Conservation (phyloP, 495 filamentous ascomycete species). For the Oidiodendron maius region DNA sequence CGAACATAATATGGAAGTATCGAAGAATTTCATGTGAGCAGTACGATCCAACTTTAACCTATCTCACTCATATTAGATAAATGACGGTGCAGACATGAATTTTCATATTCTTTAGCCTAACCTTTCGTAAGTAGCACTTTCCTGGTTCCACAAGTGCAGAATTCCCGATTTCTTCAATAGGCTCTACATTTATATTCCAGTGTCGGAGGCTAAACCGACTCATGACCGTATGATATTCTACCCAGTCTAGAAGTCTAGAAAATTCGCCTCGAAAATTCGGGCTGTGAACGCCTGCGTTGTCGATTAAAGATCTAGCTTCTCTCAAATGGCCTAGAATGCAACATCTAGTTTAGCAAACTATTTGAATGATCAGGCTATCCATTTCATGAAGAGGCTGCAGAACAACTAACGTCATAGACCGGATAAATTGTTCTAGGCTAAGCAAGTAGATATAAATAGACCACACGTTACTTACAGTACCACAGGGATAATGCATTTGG, state of each 20-base stretch:
- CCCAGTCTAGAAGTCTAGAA: conserved; percentile 27
- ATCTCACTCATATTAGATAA: conserved; percentile 10
- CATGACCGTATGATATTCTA: conserved; percentile 31
- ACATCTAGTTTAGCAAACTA: conserved; percentile 12
- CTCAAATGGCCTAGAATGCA: conserved; percentile 17
- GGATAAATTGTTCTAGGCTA: not conserved
- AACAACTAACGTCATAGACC: not conserved
- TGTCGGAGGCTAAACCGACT: conserved; percentile 27
- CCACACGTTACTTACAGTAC: conserved; percentile 14
- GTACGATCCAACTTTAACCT: conserved; percentile 8
- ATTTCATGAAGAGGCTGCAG: not conserved
- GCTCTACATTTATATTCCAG: conserved; percentile 21
- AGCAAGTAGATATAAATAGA: conserved; percentile 8
- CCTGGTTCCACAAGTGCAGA: conserved; percentile 3
- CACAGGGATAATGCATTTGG: conserved; percentile 6
- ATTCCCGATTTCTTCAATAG: conserved; percentile 7
- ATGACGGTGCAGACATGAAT: not conserved
- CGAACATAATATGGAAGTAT: conserved; percentile 5
- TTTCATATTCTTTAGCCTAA: conserved; percentile 7
- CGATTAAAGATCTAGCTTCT: conserved; percentile 22
- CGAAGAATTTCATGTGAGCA: conserved; percentile 15
- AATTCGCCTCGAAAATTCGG: conserved; percentile 16
- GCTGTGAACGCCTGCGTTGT: conserved; percentile 13
- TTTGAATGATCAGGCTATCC: conserved; percentile 4
- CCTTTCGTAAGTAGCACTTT: conserved; percentile 6